Percentiles rank a stretch among this genome's conserved stretches.
These are phyloP conservation scores for Pythium monospermum DNA, from an alignment of 352 stramenopile genomes.

Conservation along the genomic window DNA sequence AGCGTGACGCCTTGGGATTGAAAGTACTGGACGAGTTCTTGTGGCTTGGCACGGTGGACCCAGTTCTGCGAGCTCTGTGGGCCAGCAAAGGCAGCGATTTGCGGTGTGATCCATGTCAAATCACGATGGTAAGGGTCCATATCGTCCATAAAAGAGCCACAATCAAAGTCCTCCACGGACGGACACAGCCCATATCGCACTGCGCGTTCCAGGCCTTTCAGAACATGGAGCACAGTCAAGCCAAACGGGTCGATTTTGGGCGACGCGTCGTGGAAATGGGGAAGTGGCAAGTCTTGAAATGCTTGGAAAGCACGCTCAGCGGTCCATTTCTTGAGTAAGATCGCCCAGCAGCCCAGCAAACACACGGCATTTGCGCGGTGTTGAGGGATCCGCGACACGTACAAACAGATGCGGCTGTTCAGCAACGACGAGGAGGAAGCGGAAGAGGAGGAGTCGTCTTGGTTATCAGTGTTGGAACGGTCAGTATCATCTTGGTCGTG, in stretches of 20 bases:
- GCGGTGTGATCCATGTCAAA: conserved; percentile 29
- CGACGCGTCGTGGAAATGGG: conserved; percentile 33
- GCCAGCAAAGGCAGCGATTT: conserved; percentile 26
- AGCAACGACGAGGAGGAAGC: too few relatives aligned
- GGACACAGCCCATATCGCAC: conserved; percentile 84
- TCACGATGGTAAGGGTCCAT: conserved; percentile 19
- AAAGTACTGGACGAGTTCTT: conserved; percentile 26
- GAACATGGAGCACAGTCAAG: conserved; percentile 24
- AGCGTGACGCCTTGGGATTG: conserved; percentile 32
- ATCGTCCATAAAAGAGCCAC: conserved; percentile 18
- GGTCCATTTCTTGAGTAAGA: conserved; percentile 31
- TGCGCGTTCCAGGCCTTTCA: conserved; percentile 24
- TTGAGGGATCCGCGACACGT: conserved; percentile 27
- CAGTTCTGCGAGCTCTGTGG: conserved; percentile 51
- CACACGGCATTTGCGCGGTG: conserved; percentile 87
- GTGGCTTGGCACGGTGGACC: conserved; percentile 54
- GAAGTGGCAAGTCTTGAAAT: conserved; percentile 26
- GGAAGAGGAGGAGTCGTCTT: conserved; percentile 2
- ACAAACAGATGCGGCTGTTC: conserved; percentile 62
- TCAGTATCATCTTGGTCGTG: conserved; percentile 1
- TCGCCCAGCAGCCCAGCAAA: conserved; percentile 85
- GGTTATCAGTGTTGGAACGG: conserved; percentile 4
- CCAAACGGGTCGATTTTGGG: conserved; percentile 20
- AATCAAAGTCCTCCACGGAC: conserved; percentile 29
- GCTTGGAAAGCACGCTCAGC: conserved; percentile 62